These are phyloP conservation scores for Tuber borchii DNA, from an alignment of 495 filamentous ascomycete genomes.

Conservation along the genomic window DNA sequence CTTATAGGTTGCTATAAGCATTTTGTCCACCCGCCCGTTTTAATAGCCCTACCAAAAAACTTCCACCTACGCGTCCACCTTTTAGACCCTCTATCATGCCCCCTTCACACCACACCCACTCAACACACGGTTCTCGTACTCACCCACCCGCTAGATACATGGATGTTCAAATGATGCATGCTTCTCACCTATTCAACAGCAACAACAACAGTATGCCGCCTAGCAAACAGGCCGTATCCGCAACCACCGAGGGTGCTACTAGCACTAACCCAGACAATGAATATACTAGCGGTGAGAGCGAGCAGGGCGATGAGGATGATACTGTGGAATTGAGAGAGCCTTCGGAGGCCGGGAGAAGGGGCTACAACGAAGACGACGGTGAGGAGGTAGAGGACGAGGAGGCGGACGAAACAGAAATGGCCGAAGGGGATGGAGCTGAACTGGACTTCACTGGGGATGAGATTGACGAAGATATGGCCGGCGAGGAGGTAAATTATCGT, in stretches of 20 bases:
- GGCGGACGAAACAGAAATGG: conserved; percentile 30
- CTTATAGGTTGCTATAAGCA: neutral
- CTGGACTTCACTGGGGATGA: conserved; percentile 27
- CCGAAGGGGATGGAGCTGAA: conserved; percentile 30
- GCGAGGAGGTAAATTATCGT: conserved; percentile 7
- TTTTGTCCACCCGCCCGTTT: neutral
- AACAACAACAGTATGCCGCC: conserved; percentile 16
- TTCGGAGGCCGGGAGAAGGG: conserved; percentile 3
- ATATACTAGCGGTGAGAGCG: conserved; percentile 13
- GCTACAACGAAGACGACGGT: conserved; percentile 41
- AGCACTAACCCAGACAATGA: conserved; percentile 10
- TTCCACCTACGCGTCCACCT: neutral
- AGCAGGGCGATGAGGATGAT: conserved; percentile 16
- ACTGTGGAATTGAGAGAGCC: conserved; percentile 23
- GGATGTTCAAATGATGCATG: conserved; percentile 31
- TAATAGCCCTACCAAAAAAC: neutral
- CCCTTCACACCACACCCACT: conserved; percentile 7
- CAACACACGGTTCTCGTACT: neutral
- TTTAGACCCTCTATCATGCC: conserved; percentile 1
- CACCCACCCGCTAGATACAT: conserved; percentile 14
- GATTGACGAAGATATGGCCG: conserved; percentile 34
- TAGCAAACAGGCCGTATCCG: conserved; percentile 15
- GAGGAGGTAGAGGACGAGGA: conserved; percentile 41
- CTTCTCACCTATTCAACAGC: conserved; percentile 30
- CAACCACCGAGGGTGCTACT: conserved; percentile 11